Evolutionary conservation across 208 protist genomes (phyloP).

Genomic region (Tetramitus jugosus): DNA sequence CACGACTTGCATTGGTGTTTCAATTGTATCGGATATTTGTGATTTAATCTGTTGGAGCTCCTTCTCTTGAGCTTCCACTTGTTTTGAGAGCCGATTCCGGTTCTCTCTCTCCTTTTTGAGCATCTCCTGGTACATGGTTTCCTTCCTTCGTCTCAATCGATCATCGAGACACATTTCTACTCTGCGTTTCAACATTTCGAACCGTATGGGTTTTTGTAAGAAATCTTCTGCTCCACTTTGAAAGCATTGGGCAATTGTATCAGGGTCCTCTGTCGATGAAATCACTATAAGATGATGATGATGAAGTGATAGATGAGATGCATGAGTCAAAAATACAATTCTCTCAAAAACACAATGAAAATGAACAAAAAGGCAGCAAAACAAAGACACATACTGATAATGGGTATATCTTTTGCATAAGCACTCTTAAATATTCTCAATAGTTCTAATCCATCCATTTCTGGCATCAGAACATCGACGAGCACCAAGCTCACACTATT

Average conservation of each 20-base stretch:
- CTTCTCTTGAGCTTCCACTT: background rate
- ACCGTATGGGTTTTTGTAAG: slow-evolving; percentile 10
- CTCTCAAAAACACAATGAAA: background rate
- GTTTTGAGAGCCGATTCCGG: background rate
- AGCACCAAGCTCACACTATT: background rate
- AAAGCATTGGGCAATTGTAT: slow-evolving; percentile 10
- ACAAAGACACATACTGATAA: background rate
- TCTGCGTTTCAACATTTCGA: slow-evolving; percentile 20
- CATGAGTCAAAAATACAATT: background rate
- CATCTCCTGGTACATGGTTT: background rate
- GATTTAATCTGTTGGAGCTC: slow-evolving; percentile 4
- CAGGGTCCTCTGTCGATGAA: slow-evolving; percentile 10
- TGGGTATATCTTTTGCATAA: slow-evolving; percentile 10
- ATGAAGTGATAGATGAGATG: background rate
- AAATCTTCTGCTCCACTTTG: slow-evolving; percentile 21
- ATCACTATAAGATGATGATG: slow-evolving; percentile 5
- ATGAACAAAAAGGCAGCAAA: background rate
- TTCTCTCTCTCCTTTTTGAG: background rate
- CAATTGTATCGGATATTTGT: background rate
- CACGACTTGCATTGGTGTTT: slow-evolving; percentile 18
- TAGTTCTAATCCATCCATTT: slow-evolving; percentile 2
- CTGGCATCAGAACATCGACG: slow-evolving; percentile 7
- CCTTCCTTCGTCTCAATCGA: background rate
- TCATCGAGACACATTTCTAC: slow-evolving; percentile 19
- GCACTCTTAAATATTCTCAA: slow-evolving; percentile 7